A percentile compares a stretch with the other conserved stretches of the same genome.
Evolutionary conservation across 352 stramenopile species (phyloP).

Genomic region (Globisporangium takayamanum): DNA sequence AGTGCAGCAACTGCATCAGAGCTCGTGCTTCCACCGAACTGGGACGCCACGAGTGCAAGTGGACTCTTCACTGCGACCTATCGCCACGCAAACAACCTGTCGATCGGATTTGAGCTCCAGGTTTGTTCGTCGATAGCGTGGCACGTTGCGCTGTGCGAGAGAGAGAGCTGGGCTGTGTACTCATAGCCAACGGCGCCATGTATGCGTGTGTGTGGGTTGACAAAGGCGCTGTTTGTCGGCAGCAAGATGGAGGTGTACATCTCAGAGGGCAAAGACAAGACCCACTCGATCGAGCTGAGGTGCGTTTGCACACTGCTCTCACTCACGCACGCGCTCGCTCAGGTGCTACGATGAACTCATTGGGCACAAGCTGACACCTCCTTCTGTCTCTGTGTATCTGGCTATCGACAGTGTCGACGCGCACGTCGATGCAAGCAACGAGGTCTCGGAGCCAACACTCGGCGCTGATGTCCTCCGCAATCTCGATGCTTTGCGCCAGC

Average conservation of each 20-base stretch:
- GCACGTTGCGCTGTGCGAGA: background rate
- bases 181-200: background rate
- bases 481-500: constrained; percentile 35
- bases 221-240: constrained; percentile 63
- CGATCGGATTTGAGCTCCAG: constrained; percentile 58
- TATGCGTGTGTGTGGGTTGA: background rate
- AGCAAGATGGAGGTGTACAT: constrained; percentile 78
- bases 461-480: constrained; percentile 42
- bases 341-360: background rate
- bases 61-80: constrained; percentile 62
- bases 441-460: constrained; percentile 13
- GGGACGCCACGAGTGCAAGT: constrained; percentile 49
- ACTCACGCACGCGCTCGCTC: too few species aligned
- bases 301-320: constrained; percentile 7
- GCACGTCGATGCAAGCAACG: constrained; percentile 3
- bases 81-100: constrained; percentile 39
- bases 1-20: constrained; percentile 3
- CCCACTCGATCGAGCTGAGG: constrained; percentile 70
- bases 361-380: too few species aligned
- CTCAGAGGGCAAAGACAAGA: constrained; percentile 55
- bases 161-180: background rate
- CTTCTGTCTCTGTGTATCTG: background rate
- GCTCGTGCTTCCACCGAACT: constrained; percentile 38
- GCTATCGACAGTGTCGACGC: constrained; percentile 3
- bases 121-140: constrained; percentile 15